A percentile compares a stretch with the other conserved stretches of the same genome.
phyloP scores from a whole-genome alignment of 2,329 filamentous ascomycete genomes.

The Penicillium sp. region DNA sequence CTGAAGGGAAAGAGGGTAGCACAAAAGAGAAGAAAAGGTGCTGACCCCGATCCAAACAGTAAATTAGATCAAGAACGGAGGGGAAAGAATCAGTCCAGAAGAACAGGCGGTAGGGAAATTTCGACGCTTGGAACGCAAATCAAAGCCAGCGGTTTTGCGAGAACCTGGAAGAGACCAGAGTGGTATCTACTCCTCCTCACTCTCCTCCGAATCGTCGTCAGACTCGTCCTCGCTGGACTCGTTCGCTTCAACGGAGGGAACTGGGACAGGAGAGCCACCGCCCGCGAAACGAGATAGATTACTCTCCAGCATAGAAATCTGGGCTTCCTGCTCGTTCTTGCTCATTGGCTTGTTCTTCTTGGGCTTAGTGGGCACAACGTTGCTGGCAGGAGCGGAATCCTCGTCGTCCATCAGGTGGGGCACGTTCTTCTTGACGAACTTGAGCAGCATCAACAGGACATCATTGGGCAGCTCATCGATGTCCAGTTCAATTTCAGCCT shows the following conservation, averaged over 20 bases:
- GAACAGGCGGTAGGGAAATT: constrained; percentile 4
- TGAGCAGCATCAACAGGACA: constrained; percentile 45
- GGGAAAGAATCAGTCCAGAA: neutral
- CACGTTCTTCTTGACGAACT: constrained; percentile 49
- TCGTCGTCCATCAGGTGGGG: constrained; percentile 45
- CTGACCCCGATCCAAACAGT: neutral
- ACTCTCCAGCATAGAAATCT: constrained; percentile 49
- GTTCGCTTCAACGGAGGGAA: constrained; percentile 43
- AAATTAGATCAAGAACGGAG: neutral
- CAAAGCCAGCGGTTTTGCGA: constrained; percentile 11
- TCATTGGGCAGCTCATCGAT: constrained; percentile 50
- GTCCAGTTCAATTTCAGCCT: constrained; percentile 49
- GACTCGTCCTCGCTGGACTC: constrained; percentile 49
- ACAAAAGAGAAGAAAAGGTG: neutral
- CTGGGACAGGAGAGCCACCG: constrained; percentile 42
- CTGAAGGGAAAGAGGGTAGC: neutral
- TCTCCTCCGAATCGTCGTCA: constrained; percentile 48
- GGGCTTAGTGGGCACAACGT: constrained; percentile 40
- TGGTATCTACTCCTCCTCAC: constrained; percentile 47
- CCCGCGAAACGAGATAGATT: constrained; percentile 48
- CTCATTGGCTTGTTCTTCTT: constrained; percentile 55
- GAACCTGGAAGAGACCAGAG: neutral
- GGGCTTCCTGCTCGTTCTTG: constrained; percentile 50
- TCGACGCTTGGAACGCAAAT: constrained; percentile 23
- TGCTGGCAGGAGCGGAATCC: constrained; percentile 35